A percentile compares a stretch with the other conserved stretches of the same genome.
Conservation (phyloP, 176 grass and related monocot genomes). For the Zoysia japonica region DNA sequence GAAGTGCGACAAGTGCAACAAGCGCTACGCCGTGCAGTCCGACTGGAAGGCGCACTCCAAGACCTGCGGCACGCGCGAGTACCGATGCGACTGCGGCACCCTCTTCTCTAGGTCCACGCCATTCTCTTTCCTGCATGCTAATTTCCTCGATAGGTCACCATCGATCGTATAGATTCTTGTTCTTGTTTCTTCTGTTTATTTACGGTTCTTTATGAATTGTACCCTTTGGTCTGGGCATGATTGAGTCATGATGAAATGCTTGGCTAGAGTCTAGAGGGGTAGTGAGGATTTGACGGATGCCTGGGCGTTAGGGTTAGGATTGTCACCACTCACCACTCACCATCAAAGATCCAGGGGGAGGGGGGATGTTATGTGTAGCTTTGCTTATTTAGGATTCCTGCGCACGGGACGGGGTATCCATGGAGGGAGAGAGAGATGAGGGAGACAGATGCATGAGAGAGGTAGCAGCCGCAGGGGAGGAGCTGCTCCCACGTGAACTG, state of each 20-base stretch:
- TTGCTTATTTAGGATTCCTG: slow-evolving; percentile 45
- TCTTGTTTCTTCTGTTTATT: background rate
- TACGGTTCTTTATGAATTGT: background rate
- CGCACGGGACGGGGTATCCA: background rate
- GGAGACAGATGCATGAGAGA: background rate
- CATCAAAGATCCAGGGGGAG: background rate
- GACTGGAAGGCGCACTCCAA: slow-evolving; percentile 99
- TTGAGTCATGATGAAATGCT: slow-evolving; percentile 59
- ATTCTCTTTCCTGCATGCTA: too few relatives aligned
- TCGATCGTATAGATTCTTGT: background rate
- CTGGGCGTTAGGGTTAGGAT: slow-evolving; percentile 51
- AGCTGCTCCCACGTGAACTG: slow-evolving; percentile 83
- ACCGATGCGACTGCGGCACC: slow-evolving; percentile 97
- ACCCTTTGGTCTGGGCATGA: slow-evolving; percentile 26
- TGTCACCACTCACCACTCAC: background rate
- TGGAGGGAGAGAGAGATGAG: background rate
- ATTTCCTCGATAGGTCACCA: background rate
- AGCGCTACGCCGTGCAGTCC: slow-evolving; percentile 96
- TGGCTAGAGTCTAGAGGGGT: background rate
- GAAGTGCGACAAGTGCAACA: slow-evolving; percentile 99
- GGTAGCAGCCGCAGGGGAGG: background rate
- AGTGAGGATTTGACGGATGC: slow-evolving; percentile 10
- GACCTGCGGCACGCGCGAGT: slow-evolving; percentile 96
- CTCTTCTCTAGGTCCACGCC: slow-evolving; percentile 90
- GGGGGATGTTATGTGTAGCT: slow-evolving; percentile 5